Evolutionary conservation across 2,329 filamentous ascomycete genomes (phyloP), one percentile per base, ranked within the genome.

Genomic region (Phaeosphaeriaceae sp.): DNA sequence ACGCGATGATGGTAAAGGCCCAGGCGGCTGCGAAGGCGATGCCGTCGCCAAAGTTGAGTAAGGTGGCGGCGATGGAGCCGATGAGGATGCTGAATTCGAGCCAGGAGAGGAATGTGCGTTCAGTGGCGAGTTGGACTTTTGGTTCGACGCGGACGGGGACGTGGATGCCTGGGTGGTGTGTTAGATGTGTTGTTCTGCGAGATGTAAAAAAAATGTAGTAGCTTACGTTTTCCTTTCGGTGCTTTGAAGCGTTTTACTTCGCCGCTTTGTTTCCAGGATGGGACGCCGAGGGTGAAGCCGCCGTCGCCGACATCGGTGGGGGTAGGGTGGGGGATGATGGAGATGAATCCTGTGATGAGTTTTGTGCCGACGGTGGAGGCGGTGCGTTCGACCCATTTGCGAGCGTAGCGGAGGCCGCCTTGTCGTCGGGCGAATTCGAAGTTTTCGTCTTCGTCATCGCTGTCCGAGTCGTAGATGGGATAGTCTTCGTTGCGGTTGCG

Each of bases 51-150:
- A 76, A 76, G 46, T 76, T 76, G 53, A 76, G 70, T 23, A 76
- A 46, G 1, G 73, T 73, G 23, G 73, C 73, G 4, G 73, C 73
- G 34, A 76, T 76, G 44, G 63, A 68, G 33, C 90, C 91, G 45
- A 99, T 87, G 69, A 97, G 92, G 67, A 97, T 96, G 41, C 89
- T 93, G 76, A 96, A 97, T 74, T 99, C 93, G 64, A 99, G 88
- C 89, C 94, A 99, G 56, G 91, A 90, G 48, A 99, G 82, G 76
- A 97, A 99, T 1, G 94, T 99, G 58, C 94, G 85, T 75, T 99
- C 94, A 1, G 92, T 92, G 17, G 94, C 94, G 70, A 99, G 96
- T 74, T 92, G 96, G 42, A 99, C 94, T 77, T 99, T 99, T 28
- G 94, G 94, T 74, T 99, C 94, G 28, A 99, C 92, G 40, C 94